These are phyloP conservation scores for Arthrobotrys entomopaga DNA, from an alignment of 2,329 filamentous ascomycete species.

Conservation along the genomic window DNA sequence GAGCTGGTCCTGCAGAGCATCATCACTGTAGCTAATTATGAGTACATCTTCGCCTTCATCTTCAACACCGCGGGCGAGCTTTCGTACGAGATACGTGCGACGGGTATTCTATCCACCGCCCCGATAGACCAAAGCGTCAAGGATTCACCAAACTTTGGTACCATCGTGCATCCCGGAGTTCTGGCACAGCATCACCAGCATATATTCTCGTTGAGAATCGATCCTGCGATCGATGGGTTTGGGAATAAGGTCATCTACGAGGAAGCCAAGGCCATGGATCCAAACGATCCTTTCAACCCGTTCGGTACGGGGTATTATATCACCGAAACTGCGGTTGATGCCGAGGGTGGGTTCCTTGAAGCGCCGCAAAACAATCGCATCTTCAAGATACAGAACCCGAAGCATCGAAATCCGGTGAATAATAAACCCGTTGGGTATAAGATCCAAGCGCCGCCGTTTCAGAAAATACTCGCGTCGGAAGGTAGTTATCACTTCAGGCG, in stretches of 20 bases:
- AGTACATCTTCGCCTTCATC: constrained; percentile 77
- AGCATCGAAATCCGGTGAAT: constrained; percentile 67
- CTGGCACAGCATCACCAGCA: constrained; percentile 79
- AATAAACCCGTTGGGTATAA: constrained; percentile 69
- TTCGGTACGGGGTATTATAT: constrained; percentile 63
- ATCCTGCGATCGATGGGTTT: constrained; percentile 71
- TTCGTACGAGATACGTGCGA: constrained; percentile 74
- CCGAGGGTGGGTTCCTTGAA: constrained; percentile 65
- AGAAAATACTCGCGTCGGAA: constrained; percentile 68
- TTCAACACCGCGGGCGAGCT: constrained; percentile 77
- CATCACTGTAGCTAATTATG: constrained; percentile 77
- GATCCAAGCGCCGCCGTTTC: constrained; percentile 68
- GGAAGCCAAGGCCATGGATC: constrained; percentile 70
- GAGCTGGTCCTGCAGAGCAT: constrained; percentile 76
- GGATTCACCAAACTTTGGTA: constrained; percentile 70
- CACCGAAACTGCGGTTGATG: constrained; percentile 53
- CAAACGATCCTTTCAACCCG: constrained; percentile 68
- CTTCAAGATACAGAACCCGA: constrained; percentile 70
- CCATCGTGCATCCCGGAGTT: constrained; percentile 75
- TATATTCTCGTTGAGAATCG: constrained; percentile 75
- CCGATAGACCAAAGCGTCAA: constrained; percentile 73
- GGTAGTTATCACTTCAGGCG: constrained; percentile 65
- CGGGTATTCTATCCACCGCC: constrained; percentile 74
- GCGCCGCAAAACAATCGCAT: constrained; percentile 65
- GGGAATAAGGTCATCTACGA: constrained; percentile 69